Evolutionary conservation across 345 rosid genomes (phyloP), one percentile per base, ranked within the genome.

Genomic region (Laguncularia racemosa): DNA sequence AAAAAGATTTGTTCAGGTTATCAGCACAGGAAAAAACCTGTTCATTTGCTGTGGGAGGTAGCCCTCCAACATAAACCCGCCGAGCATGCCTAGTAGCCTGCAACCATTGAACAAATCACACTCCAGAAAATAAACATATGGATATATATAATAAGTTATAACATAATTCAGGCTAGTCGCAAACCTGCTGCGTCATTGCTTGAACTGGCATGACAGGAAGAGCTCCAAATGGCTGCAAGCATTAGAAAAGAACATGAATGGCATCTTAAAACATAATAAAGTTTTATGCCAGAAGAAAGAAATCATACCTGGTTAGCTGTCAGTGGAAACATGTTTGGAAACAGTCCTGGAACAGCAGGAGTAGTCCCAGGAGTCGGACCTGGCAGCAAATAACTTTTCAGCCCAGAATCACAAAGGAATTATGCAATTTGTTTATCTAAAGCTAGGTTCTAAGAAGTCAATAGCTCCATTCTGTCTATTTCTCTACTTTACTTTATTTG

Each of bases 21-120:
- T 26, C 9, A 6, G 40, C 40, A 23, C 26, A 33, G 50, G 20
- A 16, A 48, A 19, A 67, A 50, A 89, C 98, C 99, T 93, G 99
- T 73, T 95, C 99, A 73, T 95, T 90, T n/a, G 95, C 99, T 26
- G 92, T 75, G 53, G 99, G 96, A 33, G 97, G 84, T 60, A 95
- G 95, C 47, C 99, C 97, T 58, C 99, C 99, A 69, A 90, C 99
- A 76, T 95, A 95, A n/a, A 95, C 99, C 59, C 99, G 76, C 40
- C 99, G 87, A 51, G 99, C 97, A 90, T 95, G 97, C 77, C 99
- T 85, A 14, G 99, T 95, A 62, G 99, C 99, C 99, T 95, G 79
- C 46, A 48, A 33, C 10, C 40, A 33, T 33, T 2, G 40, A 33
- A 33, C 40, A 33, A 33, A 33, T 33, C 40, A 23, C 4, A 4